phyloP scores from a whole-genome alignment of 306 rosid species.

The Fragaria vesca region DNA sequence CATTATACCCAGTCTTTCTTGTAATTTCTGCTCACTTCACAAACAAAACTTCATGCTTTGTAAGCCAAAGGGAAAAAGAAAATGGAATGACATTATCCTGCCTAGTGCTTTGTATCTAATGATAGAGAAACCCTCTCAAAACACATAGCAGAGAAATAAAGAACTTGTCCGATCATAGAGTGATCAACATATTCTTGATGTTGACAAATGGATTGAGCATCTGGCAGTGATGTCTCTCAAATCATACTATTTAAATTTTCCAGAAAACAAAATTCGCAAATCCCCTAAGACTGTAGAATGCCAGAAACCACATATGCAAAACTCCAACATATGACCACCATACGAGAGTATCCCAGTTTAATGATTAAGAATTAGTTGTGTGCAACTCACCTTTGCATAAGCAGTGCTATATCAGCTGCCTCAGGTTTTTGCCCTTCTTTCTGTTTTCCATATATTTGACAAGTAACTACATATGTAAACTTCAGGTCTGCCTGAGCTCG shows the following conservation, averaged over 20 bases:
- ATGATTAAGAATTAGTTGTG: neutral
- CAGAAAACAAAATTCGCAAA: neutral
- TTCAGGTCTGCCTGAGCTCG: slow-evolving; percentile 92
- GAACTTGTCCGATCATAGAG: neutral
- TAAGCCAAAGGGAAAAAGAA: neutral
- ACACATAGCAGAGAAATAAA: neutral
- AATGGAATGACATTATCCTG: neutral
- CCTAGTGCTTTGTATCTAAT: neutral
- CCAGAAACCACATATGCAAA: neutral
- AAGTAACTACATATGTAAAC: slow-evolving; percentile 88
- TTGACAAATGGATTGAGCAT: neutral
- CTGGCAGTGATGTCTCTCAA: neutral
- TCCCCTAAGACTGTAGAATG: neutral
- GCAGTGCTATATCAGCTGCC: slow-evolving; percentile 92
- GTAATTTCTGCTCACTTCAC: neutral
- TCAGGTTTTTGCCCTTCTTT: slow-evolving; percentile 90
- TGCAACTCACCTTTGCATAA: slow-evolving; percentile 72
- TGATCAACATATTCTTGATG: neutral
- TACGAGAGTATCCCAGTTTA: neutral
- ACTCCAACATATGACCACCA: neutral
- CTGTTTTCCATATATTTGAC: slow-evolving; percentile 94
- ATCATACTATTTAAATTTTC: neutral
- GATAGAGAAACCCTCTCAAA: neutral
- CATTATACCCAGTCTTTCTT: neutral
- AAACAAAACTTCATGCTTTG: neutral